Conservation (phyloP, 257 asterid genomes). For the Galeopsis tetrahit region DNA sequence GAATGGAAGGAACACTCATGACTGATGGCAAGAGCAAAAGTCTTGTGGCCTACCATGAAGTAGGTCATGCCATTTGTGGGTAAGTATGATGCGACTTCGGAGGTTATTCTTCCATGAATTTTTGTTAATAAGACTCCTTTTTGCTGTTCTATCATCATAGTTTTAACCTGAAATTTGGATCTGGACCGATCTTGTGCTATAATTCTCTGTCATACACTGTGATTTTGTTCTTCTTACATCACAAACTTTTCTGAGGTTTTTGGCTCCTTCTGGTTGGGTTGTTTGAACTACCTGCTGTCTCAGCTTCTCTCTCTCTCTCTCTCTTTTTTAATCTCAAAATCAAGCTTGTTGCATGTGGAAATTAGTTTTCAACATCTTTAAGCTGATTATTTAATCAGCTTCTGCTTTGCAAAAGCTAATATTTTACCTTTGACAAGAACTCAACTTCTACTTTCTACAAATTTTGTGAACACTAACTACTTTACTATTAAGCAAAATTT, state of each 20-base stretch:
- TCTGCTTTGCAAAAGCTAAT: too few species aligned
- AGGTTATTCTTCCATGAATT: background rate
- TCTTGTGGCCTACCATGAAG: constrained; percentile 98
- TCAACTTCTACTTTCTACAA: too few species aligned
- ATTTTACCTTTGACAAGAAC: too few species aligned
- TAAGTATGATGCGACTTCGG: constrained; percentile 24
- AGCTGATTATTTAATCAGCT: too few species aligned
- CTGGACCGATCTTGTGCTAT: background rate
- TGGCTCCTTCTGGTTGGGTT: constrained; percentile 11
- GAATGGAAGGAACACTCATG: constrained; percentile 99
- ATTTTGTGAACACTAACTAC: too few species aligned
- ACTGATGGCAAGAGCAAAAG: constrained; percentile 99
- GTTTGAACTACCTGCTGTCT: background rate
- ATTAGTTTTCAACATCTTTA: background rate
- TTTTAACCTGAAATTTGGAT: constrained; percentile 3
- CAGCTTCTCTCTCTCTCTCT: background rate
- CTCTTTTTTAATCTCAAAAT: background rate
- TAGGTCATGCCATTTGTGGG: constrained; percentile 99
- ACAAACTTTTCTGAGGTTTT: background rate
- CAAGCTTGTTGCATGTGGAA: background rate
- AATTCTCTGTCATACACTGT: background rate
- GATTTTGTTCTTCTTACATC: background rate
- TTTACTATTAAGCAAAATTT: too few species aligned
- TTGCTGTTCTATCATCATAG: background rate
- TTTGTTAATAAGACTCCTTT: background rate